A percentile compares a stretch with the other conserved stretches of the same genome.
Conservation (phyloP, 2,329 filamentous ascomycete species). For the Beauveria pseudobassiana region DNA sequence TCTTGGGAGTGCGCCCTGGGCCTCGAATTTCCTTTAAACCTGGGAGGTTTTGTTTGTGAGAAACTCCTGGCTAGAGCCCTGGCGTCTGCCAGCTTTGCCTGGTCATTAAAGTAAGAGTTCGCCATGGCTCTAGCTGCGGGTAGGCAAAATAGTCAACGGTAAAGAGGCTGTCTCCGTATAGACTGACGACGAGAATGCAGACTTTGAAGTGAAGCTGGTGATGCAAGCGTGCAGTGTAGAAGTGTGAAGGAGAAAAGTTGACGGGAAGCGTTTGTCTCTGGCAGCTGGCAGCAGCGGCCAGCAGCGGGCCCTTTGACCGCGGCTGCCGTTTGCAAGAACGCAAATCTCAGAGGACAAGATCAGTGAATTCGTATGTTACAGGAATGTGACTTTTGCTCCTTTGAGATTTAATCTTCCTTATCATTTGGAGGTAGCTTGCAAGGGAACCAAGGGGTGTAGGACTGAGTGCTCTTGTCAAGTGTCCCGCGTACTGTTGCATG, state of each 20-base stretch:
- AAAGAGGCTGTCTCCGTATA: too few relatives aligned
- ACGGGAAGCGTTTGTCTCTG: neutral
- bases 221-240: neutral
- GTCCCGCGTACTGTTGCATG: neutral
- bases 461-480: too few relatives aligned
- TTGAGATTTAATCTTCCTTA: too few relatives aligned
- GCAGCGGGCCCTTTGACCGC: neutral
- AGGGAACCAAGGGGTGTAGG: neutral
- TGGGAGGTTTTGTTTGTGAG: neutral
- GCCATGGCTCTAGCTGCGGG: neutral
- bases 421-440: too few relatives aligned
- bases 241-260: neutral
- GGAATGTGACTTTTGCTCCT: too few relatives aligned
- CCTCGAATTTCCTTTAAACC: neutral
- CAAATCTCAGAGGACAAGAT: neutral
- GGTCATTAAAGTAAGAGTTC: neutral
- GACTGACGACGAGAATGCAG: neutral
- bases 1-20: neutral
- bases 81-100: slow-evolving; percentile 4
- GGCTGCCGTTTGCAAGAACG: neutral
- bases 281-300: neutral
- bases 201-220: neutral
- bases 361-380: neutral
- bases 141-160: too few relatives aligned
- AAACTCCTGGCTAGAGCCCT: slow-evolving; percentile 11